Conservation (phyloP, 75 land plant genomes). For the Picea glauca region DNA sequence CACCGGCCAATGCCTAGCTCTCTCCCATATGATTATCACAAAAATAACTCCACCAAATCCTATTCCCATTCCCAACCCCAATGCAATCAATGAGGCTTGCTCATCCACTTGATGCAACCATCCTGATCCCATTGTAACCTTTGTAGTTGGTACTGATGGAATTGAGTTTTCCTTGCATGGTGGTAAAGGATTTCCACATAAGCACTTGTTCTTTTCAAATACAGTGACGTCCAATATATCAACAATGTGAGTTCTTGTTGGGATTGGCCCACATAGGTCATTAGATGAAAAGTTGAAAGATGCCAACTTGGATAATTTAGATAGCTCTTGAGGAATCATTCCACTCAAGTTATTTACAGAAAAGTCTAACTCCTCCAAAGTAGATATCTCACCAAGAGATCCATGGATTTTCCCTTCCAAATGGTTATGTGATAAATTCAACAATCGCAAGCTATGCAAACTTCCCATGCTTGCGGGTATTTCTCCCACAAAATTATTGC, state of each 20-base stretch:
- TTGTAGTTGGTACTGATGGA: background rate
- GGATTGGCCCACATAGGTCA: background rate
- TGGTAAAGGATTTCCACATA: background rate
- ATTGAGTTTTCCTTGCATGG: background rate
- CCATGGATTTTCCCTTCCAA: slow-evolving; percentile 28
- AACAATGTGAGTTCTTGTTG: background rate
- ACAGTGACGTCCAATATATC: background rate
- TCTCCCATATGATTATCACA: background rate
- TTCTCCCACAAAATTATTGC: no score
- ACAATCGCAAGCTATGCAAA: no score
- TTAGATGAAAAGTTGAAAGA: no score
- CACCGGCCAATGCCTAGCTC: no score
- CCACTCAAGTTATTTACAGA: background rate
- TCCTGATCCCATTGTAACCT: background rate
- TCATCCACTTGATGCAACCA: background rate
- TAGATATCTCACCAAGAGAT: slow-evolving; percentile 7
- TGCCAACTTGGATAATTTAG: background rate
- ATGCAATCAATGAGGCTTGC: background rate
- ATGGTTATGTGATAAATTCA: no score
- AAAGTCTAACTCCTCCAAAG: background rate
- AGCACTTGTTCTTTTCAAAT: background rate
- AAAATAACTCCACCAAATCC: background rate
- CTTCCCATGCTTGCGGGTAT: no score
- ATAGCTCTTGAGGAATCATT: background rate
- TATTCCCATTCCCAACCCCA: background rate